Evolutionary conservation across 768 basidiomycete species (phyloP).

Genomic region (Tylopilus sp.): DNA sequence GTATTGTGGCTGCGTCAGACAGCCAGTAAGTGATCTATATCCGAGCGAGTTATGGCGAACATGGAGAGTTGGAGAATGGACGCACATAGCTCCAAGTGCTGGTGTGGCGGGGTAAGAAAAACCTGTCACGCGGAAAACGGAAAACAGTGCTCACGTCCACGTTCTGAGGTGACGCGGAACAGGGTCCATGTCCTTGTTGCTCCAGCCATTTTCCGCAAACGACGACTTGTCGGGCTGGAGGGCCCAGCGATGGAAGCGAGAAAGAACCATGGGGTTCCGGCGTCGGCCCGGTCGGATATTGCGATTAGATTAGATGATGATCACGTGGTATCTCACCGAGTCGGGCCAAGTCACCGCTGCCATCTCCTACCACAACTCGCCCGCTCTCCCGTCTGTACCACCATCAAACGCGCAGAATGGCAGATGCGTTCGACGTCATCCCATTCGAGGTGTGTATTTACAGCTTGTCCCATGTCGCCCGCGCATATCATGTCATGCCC

Average conservation of each 20-base stretch:
- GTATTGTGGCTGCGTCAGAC: slow-evolving; percentile 25
- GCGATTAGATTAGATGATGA: slow-evolving; percentile 13
- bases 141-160: slow-evolving; percentile 46
- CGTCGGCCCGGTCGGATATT: slow-evolving; percentile 5
- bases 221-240: slow-evolving; percentile 50
- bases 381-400: not conserved
- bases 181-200: slow-evolving; percentile 77
- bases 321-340: not conserved
- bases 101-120: not conserved
- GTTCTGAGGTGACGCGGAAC: slow-evolving; percentile 59
- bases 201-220: slow-evolving; percentile 55
- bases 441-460: slow-evolving; percentile 65
- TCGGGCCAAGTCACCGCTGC: too few species aligned
- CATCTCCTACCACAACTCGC: slow-evolving; percentile 4
- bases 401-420: slow-evolving; percentile 27
- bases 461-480: not conserved
- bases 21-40: slow-evolving; percentile 25
- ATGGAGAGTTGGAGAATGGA: slow-evolving; percentile 44
- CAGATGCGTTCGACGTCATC: slow-evolving; percentile 84
- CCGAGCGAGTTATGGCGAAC: not conserved
- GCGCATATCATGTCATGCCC: slow-evolving; percentile 4
- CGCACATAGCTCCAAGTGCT: slow-evolving; percentile 60
- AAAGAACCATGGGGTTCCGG: slow-evolving; percentile 4
- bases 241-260: slow-evolving; percentile 39
- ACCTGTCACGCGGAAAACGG: not conserved